phyloP scores from a whole-genome alignment of 75 land plant species.

The Chamaecyparis obtusa region DNA sequence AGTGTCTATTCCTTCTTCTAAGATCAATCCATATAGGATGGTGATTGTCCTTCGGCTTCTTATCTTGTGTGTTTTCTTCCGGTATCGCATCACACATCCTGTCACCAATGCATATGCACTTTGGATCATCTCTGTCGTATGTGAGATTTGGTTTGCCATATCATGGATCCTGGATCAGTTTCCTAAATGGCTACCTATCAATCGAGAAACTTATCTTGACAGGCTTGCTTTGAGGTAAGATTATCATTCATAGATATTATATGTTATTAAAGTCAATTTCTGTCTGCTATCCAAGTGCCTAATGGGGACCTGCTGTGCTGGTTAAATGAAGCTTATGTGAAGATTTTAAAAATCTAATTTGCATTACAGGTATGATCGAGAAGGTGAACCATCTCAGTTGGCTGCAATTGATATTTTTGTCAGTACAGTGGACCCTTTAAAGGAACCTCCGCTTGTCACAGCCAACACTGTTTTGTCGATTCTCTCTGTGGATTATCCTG shows the following conservation, averaged over 20 bases:
- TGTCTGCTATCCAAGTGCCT: not conserved
- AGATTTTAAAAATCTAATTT: constrained; percentile 5
- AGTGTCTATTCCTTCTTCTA: constrained; percentile 80
- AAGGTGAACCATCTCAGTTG: constrained; percentile 84
- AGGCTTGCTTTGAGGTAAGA: constrained; percentile 67
- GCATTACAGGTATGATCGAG: constrained; percentile 67
- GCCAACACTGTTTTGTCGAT: constrained; percentile 83
- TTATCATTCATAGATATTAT: constrained; percentile 1
- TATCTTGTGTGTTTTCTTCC: constrained; percentile 67
- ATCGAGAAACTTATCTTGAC: constrained; percentile 88
- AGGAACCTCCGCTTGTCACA: constrained; percentile 90
- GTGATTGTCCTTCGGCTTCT: constrained; percentile 73
- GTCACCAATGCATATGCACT: constrained; percentile 67
- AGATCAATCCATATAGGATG: constrained; percentile 87
- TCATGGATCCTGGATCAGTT: constrained; percentile 93
- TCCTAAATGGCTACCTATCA: constrained; percentile 84
- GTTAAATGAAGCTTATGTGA: not conserved
- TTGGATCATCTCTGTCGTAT: constrained; percentile 79
- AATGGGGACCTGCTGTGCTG: not conserved
- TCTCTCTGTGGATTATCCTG: constrained; percentile 86
- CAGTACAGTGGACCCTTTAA: constrained; percentile 87
- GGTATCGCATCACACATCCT: constrained; percentile 81
- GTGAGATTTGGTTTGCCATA: constrained; percentile 89
- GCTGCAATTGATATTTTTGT: constrained; percentile 89
- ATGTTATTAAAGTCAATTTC: not conserved